Base-by-base conservation (phyloP, 202 grass and related monocot genomes). In the Dendrocalamus latiflorus region DNA sequence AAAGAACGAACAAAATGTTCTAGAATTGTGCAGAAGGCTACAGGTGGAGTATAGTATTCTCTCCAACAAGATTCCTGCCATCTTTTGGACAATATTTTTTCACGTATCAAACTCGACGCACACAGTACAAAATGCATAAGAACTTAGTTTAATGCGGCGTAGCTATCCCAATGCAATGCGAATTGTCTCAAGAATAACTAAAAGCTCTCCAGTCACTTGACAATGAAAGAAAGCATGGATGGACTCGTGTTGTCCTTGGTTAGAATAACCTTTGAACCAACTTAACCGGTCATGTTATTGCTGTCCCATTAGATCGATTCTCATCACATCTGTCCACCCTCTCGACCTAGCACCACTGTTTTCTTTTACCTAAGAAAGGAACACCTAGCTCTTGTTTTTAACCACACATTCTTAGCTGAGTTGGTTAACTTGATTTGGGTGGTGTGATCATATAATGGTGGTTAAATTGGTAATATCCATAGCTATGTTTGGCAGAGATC, bases 311-410 rank as follows among this genome's bases (percentile, higher is more conserved):
- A 72, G 49, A 60, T 13, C 9, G 22, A 77, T 72, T 67, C 57
- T 51, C 37, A 38, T 53, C 39, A 51, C 49, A 45, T 77, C 11
- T 72, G 64, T 71, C 71, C 72, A 89, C 68, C 30, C 11, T 83
- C 59, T 73, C 48, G 66, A 86, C 88, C 88, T 86, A 90, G 86
- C 88, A 83, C 25, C 59, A 78, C 34, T 58, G 11, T 60, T 18
- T 4, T 6, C 26, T 81, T 81, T 45, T 81, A 77, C 53, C 72
- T 33, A 85, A 36, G 1, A 39, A 72, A 58, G 65, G 6, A 39
- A 57, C 30, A 16, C 9, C 65, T 44, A 64, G 8, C 25, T 43
- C 15, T 39, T 41, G 6, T 13, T 75, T 59, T 59, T 37, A 25
- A 34, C 30, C 21, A 42, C 54, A 30, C 5, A 41, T 17, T 25